Percentiles rank a stretch among this genome's conserved stretches.
Evolutionary conservation across 2,329 filamentous ascomycete genomes (phyloP).

Genomic region (Thyridium curvatum): DNA sequence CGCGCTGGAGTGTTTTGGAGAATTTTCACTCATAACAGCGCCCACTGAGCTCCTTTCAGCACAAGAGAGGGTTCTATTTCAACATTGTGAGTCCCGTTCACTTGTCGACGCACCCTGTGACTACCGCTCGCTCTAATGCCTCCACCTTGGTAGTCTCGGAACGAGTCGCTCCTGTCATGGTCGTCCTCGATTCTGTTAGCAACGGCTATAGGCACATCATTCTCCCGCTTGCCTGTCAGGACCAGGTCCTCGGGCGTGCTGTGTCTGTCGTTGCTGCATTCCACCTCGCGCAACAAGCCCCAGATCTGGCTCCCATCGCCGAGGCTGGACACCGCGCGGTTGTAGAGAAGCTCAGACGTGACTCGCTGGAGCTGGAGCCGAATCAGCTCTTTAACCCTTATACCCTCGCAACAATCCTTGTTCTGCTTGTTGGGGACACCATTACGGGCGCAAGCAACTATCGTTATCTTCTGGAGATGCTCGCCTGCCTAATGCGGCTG

Average conservation of each 20-base stretch:
- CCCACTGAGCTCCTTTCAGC: too few species aligned
- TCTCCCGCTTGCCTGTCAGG: slow-evolving; percentile 29
- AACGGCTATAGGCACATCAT: slow-evolving; percentile 32
- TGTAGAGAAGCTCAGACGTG: slow-evolving; percentile 23
- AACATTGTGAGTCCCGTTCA: too few species aligned
- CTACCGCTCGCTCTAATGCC: slow-evolving; percentile 8
- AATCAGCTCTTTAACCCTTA: slow-evolving; percentile 26
- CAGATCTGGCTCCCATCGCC: slow-evolving; percentile 20
- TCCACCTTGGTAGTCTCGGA: slow-evolving; percentile 20
- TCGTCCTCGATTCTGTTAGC: slow-evolving; percentile 24
- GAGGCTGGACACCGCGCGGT: slow-evolving; percentile 26
- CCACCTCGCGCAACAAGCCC: slow-evolving; percentile 9
- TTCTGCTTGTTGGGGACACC: slow-evolving; percentile 31
- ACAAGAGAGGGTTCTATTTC: too few species aligned
- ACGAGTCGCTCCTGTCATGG: slow-evolving; percentile 29
- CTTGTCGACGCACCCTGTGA: too few species aligned
- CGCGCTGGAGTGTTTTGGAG: too few species aligned
- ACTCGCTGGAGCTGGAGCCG: slow-evolving; percentile 18
- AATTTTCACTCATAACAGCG: too few species aligned
- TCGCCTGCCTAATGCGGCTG: slow-evolving; percentile 20
- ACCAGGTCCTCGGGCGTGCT: slow-evolving; percentile 24
- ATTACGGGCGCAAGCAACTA: slow-evolving; percentile 32
- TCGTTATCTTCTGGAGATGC: slow-evolving; percentile 26
- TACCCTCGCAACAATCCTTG: slow-evolving; percentile 27
- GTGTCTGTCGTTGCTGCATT: slow-evolving; percentile 27